Percentiles rank a stretch among this genome's conserved stretches.
Conservation (phyloP, 768 basidiomycete species). For the Lentinula guzmanii region DNA sequence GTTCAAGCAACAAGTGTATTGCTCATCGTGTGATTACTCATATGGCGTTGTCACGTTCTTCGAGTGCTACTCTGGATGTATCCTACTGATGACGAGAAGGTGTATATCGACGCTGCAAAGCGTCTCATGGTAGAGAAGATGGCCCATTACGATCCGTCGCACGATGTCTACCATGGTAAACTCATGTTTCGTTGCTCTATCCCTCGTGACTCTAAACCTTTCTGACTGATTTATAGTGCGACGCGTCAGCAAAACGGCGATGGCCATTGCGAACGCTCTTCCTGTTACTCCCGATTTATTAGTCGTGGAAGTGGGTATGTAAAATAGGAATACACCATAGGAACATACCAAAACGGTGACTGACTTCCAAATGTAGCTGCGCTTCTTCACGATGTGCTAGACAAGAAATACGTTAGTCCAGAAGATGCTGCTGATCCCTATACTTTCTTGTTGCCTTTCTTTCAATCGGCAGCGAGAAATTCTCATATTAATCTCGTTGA, state of each 20-base stretch:
- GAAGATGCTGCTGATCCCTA: slow-evolving; percentile 55
- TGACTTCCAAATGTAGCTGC: slow-evolving; percentile 40
- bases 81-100: slow-evolving; percentile 46
- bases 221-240: slow-evolving; percentile 43
- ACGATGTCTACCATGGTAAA: slow-evolving; percentile 73
- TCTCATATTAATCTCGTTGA: slow-evolving; percentile 49
- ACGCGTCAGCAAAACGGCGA: slow-evolving; percentile 74
- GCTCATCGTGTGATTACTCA: background rate
- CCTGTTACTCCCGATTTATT: slow-evolving; percentile 57
- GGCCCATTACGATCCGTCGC: slow-evolving; percentile 75
- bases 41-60: background rate
- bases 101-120: slow-evolving; percentile 52
- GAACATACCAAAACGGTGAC: no score
- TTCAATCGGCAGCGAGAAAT: slow-evolving; percentile 34
- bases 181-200: background rate
- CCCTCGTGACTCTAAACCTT: background rate
- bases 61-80: slow-evolving; percentile 29
- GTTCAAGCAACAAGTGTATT: background rate
- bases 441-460: slow-evolving; percentile 64
- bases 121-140: slow-evolving; percentile 67
- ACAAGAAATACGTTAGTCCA: slow-evolving; percentile 75
- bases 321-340: no score
- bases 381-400: slow-evolving; percentile 83
- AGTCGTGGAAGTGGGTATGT: slow-evolving; percentile 61
- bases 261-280: slow-evolving; percentile 54